Conservation (phyloP, 2,329 filamentous ascomycete species). For the Penicillium griseofulvum region DNA sequence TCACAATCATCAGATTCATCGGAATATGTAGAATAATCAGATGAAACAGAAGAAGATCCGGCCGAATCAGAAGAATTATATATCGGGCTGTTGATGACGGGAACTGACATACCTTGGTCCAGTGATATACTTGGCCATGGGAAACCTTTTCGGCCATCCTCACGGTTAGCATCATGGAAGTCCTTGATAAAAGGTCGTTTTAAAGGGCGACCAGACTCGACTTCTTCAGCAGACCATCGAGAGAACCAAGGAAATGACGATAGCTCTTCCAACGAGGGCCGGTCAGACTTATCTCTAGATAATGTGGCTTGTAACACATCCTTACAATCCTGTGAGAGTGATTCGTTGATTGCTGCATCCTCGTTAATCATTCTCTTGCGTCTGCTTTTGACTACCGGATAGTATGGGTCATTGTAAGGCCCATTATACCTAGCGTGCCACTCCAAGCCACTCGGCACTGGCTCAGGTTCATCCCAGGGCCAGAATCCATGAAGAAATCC, state of each 20-base stretch:
- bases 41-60: neutral
- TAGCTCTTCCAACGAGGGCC: constrained; percentile 26
- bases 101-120: neutral
- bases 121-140: neutral
- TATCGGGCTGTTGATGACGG: too few relatives aligned
- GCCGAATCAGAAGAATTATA: neutral
- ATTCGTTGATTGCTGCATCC: constrained; percentile 25
- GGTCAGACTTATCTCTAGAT: constrained; percentile 18
- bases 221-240: constrained; percentile 14
- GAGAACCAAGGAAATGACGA: constrained; percentile 29
- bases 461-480: constrained; percentile 30
- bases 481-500: constrained; percentile 34
- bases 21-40: neutral
- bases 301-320: constrained; percentile 29
- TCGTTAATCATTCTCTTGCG: constrained; percentile 27
- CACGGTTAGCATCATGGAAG: neutral
- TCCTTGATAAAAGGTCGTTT: constrained; percentile 10
- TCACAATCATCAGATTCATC: neutral
- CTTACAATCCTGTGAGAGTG: constrained; percentile 32
- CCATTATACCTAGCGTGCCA: neutral
- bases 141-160: neutral
- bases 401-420: neutral
- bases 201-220: constrained; percentile 6
- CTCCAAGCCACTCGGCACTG: constrained; percentile 4
- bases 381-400: constrained; percentile 7